phyloP scores from a whole-genome alignment of 805 yeast genomes.

The Ogataea ramenticola region DNA sequence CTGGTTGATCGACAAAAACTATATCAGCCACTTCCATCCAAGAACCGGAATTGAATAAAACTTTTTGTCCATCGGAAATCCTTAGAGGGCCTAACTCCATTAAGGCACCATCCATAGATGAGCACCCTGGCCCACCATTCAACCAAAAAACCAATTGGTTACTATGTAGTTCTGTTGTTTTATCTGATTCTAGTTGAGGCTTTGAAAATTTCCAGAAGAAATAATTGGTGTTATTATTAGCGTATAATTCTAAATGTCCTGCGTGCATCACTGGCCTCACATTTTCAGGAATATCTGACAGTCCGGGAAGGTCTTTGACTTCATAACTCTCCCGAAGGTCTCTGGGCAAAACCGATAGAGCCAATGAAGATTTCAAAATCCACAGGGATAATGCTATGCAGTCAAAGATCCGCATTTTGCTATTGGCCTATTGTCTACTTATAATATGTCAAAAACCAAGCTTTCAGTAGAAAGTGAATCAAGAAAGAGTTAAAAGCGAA shows the following conservation, averaged over 20 bases:
- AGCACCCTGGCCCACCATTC: conserved; percentile 98
- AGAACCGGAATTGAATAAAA: conserved; percentile 59
- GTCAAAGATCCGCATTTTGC: too few species aligned
- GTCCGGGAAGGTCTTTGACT: conserved; percentile 21
- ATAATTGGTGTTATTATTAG: conserved; percentile 47
- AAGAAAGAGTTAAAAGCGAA: too few species aligned
- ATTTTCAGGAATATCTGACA: conserved; percentile 10
- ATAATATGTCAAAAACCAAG: too few species aligned
- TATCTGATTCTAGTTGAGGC: conserved; percentile 4
- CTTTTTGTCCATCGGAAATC: conserved; percentile 32
- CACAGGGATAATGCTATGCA: not conserved
- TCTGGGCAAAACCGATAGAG: not conserved
- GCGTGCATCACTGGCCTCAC: conserved; percentile 51
- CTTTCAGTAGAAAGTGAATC: too few species aligned
- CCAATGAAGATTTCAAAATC: not conserved
- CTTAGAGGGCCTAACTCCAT: conserved; percentile 90
- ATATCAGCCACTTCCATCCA: conserved; percentile 81
- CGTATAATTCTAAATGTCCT: conserved; percentile 55
- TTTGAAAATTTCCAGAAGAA: conserved; percentile 70
- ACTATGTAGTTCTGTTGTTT: not conserved
- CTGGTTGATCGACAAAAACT: conserved; percentile 89
- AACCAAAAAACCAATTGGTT: conserved; percentile 66
- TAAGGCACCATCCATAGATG: conserved; percentile 95
- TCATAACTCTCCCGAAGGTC: conserved; percentile 5
- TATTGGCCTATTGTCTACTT: too few species aligned